Conservation (phyloP, 2,329 filamentous ascomycete genomes). For the Curvularia eragrostidis region DNA sequence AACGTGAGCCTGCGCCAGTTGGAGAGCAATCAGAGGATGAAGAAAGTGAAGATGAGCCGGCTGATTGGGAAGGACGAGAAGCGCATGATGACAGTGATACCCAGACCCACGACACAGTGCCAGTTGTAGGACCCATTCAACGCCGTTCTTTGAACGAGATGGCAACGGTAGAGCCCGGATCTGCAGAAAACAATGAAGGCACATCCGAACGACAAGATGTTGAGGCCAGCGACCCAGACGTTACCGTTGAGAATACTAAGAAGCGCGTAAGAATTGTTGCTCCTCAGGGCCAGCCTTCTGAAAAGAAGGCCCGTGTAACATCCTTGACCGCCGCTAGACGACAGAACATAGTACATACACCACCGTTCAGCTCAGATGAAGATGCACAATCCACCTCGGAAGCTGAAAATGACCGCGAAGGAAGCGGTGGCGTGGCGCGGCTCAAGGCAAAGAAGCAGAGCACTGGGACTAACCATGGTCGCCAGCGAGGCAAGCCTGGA, state of each 20-base stretch:
- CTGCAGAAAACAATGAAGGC: neutral
- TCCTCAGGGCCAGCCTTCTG: conserved; percentile 12
- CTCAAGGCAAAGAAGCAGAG: conserved; percentile 17
- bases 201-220: neutral
- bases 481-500: conserved; percentile 15
- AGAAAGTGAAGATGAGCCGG: conserved; percentile 12
- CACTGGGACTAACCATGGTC: conserved; percentile 6
- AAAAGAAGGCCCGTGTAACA: conserved; percentile 22
- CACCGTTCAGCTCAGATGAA: conserved; percentile 17
- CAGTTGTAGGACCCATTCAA: neutral
- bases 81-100: neutral
- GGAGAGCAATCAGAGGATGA: conserved; percentile 15
- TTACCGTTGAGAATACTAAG: conserved; percentile 12
- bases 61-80: conserved; percentile 2
- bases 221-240: neutral
- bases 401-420: conserved; percentile 16
- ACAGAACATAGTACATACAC: conserved; percentile 2
- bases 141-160: neutral
- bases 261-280: conserved; percentile 34
- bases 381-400: conserved; percentile 19
- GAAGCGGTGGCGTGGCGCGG: neutral
- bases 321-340: neutral
- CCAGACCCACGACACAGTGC: neutral
- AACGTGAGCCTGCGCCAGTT: conserved; percentile 4
- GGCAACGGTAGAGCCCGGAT: neutral